Percentiles rank a stretch among this genome's conserved stretches.
These are phyloP conservation scores for Quercus tomentella DNA, from an alignment of 331 rosid species.

Conservation along the genomic window DNA sequence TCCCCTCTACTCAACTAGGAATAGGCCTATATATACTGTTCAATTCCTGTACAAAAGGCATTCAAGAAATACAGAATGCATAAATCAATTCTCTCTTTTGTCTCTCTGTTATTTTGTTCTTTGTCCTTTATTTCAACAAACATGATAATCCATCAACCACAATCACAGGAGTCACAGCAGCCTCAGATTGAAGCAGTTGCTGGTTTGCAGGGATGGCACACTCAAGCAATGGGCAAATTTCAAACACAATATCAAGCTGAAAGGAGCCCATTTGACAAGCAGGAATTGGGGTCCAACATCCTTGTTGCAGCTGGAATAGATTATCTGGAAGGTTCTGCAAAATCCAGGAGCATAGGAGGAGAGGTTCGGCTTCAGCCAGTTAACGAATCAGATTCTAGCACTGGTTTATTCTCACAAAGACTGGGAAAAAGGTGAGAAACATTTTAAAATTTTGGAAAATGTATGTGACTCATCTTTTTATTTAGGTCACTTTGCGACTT, in stretches of 20 bases:
- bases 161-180: constrained; percentile 11
- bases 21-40: too few species aligned
- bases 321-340: background rate
- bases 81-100: too few species aligned
- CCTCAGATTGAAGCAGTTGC: constrained; percentile 15
- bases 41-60: too few species aligned
- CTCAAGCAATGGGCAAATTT: constrained; percentile 10
- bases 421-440: constrained; percentile 35
- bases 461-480: background rate
- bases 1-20: too few species aligned
- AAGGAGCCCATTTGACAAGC: constrained; percentile 10
- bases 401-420: constrained; percentile 20
- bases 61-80: too few species aligned
- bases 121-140: background rate
- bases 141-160: background rate
- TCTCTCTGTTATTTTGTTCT: too few species aligned
- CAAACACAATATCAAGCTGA: constrained; percentile 21
- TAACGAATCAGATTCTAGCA: constrained; percentile 13
- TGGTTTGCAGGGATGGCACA: constrained; percentile 32
- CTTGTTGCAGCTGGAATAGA: constrained; percentile 13
- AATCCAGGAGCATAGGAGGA: constrained; percentile 16
- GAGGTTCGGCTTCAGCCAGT: constrained; percentile 18
- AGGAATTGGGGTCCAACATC: constrained; percentile 2
- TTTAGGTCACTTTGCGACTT: background rate
- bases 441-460: background rate